phyloP scores from a whole-genome alignment of 208 protist species.

The Acanthamoeba castellanii region DNA sequence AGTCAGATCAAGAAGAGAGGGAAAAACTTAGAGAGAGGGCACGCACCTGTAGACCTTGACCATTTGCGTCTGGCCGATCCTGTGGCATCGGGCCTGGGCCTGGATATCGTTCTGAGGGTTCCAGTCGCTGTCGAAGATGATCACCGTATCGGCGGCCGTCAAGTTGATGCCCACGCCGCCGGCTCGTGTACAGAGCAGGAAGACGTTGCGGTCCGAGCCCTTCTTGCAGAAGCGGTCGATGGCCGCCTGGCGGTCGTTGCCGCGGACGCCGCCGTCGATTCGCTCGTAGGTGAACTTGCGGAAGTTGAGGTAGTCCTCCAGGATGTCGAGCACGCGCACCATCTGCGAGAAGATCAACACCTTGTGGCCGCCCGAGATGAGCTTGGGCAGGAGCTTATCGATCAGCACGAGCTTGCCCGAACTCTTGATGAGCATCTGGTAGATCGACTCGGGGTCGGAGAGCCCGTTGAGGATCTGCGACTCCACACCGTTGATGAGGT shows the following conservation, averaged over 20 bases:
- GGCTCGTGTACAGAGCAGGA: slow-evolving; percentile 90
- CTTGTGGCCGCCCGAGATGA: slow-evolving; percentile 89
- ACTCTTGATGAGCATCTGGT: slow-evolving; percentile 81
- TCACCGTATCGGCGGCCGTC: slow-evolving; percentile 90
- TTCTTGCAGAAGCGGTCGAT: slow-evolving; percentile 87
- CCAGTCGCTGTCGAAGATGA: slow-evolving; percentile 92
- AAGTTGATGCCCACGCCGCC: slow-evolving; percentile 92
- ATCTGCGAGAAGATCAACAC: slow-evolving; percentile 92
- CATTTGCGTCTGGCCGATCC: slow-evolving; percentile 89
- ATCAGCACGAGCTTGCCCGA: slow-evolving; percentile 95
- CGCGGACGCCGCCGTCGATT: slow-evolving; percentile 89
- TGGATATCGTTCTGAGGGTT: slow-evolving; percentile 88
- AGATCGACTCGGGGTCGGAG: slow-evolving; percentile 31
- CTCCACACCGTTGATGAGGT: slow-evolving; percentile 87
- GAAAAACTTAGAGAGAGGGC: background rate
- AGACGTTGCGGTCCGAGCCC: slow-evolving; percentile 84
- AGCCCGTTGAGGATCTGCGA: slow-evolving; percentile 62
- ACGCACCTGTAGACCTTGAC: slow-evolving; percentile 84
- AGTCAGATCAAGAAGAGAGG: background rate
- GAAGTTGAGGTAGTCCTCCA: slow-evolving; percentile 89
- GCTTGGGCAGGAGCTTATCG: slow-evolving; percentile 93
- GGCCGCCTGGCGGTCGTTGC: slow-evolving; percentile 87
- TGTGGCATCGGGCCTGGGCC: slow-evolving; percentile 88
- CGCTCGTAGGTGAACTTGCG: slow-evolving; percentile 88
- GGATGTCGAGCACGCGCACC: slow-evolving; percentile 88